Evolutionary conservation across 2,329 filamentous ascomycete genomes (phyloP), one percentile per base, ranked within the genome.

Genomic region (Verticillium isaacii): DNA sequence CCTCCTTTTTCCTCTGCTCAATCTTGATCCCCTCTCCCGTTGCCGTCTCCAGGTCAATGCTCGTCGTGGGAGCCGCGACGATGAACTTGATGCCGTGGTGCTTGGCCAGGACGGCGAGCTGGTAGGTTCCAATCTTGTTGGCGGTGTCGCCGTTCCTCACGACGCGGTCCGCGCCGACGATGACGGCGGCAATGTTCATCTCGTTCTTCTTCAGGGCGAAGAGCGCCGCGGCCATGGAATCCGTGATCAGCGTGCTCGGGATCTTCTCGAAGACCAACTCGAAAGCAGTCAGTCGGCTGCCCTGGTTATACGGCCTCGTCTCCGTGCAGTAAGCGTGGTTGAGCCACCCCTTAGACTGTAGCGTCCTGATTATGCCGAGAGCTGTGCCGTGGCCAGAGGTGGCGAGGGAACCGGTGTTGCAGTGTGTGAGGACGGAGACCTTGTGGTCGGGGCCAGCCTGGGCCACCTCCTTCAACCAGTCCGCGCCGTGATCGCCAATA

Each of bases 381-480:
- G 95, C 95, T 12, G 95, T 99, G 59, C 95, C 95, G 72, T 98
- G 96, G n/a, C 95, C 95, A 17, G 95, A 96, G 1, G 95, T 99
- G 32, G 95, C 95, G 37, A 99, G 87, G 23, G 94, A 97, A 32
- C 95, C 95, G 25, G 95, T 99, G 75, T 99, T 99, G 82, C 95
- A 99, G 77, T 99, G 96, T 12, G 95, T 99, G 67, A 99, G 78
- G 54, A 99, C 89, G n/a, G 91, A 92, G 57, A 97, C 68, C 76
- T 80, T 70, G 72, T 81, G 70, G 66, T 82, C 73, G 65, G 77
- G 57, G 50, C 81, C 72, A 72, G 82, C 75, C 67, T 76, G 73
- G 23, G 76, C 79, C 70, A 91, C 86, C 50, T 82, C 77, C 61
- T 86, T 77, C 37, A 99, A 88, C 91, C 95, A 99, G 66, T 88